Conservation (phyloP, 768 basidiomycete genomes). For the Agaricus blazei region DNA sequence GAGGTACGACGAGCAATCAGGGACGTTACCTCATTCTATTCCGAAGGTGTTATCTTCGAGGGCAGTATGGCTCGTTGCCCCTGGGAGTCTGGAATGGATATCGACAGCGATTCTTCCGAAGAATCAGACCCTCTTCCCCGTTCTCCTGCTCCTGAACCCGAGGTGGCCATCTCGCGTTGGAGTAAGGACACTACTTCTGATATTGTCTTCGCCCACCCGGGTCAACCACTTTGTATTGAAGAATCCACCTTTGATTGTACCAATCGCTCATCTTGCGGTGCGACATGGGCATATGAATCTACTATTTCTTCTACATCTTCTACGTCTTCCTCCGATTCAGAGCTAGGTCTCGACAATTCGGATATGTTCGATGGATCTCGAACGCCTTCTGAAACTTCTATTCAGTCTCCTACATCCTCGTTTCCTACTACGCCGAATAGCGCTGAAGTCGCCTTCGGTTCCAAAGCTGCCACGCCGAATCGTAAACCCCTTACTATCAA, state of each 20-base stretch:
- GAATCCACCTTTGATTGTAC: constrained; percentile 34
- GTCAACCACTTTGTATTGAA: constrained; percentile 24
- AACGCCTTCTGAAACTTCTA: constrained; percentile 41
- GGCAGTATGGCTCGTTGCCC: constrained; percentile 73
- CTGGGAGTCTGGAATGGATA: constrained; percentile 70
- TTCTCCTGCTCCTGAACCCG: constrained; percentile 22
- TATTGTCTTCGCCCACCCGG: constrained; percentile 34
- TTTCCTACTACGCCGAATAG: constrained; percentile 56
- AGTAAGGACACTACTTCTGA: constrained; percentile 53
- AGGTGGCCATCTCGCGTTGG: constrained; percentile 46
- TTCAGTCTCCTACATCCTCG: constrained; percentile 48
- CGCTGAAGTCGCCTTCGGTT: constrained; percentile 35
- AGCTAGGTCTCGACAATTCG: constrained; percentile 24
- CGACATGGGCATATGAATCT: constrained; percentile 53
- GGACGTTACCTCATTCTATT: constrained; percentile 57
- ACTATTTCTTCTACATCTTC: constrained; percentile 34
- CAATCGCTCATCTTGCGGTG: constrained; percentile 39
- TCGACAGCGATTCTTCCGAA: constrained; percentile 53
- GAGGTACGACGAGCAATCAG: constrained; percentile 53
- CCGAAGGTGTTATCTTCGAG: constrained; percentile 68
- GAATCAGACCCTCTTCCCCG: constrained; percentile 35
- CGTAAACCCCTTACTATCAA: constrained; percentile 48
- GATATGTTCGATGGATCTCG: constrained; percentile 41
- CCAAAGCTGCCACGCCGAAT: constrained; percentile 26
- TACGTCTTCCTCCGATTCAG: constrained; percentile 8